These are phyloP conservation scores for Colletotrichum gloeosporioides DNA, from an alignment of 2,329 filamentous ascomycete genomes.

Conservation along the genomic window DNA sequence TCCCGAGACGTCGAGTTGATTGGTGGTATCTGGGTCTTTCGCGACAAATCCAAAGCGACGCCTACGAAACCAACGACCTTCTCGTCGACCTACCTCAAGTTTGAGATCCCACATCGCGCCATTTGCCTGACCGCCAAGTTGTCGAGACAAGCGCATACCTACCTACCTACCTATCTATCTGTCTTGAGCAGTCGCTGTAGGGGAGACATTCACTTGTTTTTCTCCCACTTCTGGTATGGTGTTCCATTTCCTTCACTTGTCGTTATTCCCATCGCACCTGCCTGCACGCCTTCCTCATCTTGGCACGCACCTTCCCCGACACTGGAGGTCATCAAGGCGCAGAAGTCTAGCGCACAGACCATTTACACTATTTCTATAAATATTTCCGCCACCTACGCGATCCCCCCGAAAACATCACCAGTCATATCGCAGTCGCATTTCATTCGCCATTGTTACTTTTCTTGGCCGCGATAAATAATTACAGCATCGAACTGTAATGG, in stretches of 20 bases:
- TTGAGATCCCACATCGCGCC: neutral
- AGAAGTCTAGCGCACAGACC: neutral
- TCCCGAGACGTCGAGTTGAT: slow-evolving; percentile 20
- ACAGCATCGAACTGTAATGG: neutral
- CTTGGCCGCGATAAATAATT: neutral
- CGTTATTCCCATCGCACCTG: neutral
- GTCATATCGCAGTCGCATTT: neutral
- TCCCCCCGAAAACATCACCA: neutral
- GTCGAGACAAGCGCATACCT: neutral
- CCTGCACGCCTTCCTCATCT: neutral
- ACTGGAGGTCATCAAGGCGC: neutral
- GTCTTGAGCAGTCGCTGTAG: slow-evolving; percentile 52
- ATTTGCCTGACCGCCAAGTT: neutral
- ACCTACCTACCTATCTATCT: neutral
- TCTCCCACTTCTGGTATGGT: slow-evolving; percentile 79
- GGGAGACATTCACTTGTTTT: slow-evolving; percentile 99
- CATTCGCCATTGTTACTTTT: neutral
- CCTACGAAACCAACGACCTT: slow-evolving; percentile 13
- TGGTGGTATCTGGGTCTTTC: slow-evolving; percentile 21
- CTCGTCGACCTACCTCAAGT: slow-evolving; percentile 14
- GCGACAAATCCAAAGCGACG: slow-evolving; percentile 12
- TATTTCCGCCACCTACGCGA: neutral
- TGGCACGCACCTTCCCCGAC: neutral
- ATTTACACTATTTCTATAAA: neutral
- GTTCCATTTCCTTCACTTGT: slow-evolving; percentile 7